These are phyloP conservation scores for Phyllosticta citribraziliensis DNA, from an alignment of 2,329 filamentous ascomycete genomes.

Conservation along the genomic window DNA sequence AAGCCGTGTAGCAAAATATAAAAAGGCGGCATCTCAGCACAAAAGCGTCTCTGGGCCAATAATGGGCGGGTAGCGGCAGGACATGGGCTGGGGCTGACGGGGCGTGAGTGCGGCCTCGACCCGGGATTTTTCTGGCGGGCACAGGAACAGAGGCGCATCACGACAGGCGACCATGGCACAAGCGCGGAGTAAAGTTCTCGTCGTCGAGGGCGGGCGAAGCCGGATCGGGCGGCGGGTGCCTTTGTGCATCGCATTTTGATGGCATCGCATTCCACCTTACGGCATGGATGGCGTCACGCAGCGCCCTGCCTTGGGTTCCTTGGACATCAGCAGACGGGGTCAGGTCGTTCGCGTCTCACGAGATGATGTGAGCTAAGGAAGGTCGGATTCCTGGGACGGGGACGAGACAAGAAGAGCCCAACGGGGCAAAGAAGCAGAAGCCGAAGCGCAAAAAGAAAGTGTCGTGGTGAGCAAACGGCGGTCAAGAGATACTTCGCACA, in stretches of 20 bases:
- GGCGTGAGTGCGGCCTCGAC: neutral
- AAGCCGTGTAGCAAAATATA: neutral
- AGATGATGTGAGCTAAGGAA: neutral
- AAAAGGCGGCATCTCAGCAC: neutral
- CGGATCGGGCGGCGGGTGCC: neutral
- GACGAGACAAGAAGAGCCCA: neutral
- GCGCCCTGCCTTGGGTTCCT: too few relatives aligned
- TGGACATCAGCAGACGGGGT: too few relatives aligned
- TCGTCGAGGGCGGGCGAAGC: neutral
- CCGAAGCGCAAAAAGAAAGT: constrained; percentile 5
- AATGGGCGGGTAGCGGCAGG: constrained; percentile 3
- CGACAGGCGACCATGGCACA: neutral
- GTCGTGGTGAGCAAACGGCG: constrained; percentile 6
- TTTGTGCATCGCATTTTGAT: constrained; percentile 6
- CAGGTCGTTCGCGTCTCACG: neutral
- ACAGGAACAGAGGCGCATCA: constrained; percentile 4
- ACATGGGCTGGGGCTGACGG: neutral
- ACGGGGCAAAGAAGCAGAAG: neutral
- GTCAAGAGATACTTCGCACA: constrained; percentile 2
- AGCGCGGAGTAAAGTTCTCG: neutral
- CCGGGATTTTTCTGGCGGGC: constrained; percentile 14
- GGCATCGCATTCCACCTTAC: constrained; percentile 7
- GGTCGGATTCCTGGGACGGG: neutral
- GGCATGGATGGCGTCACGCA: constrained; percentile 3
- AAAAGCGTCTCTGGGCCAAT: neutral